phyloP scores from a whole-genome alignment of 225 moss, liverwort and hornwort genomes.

The Pseudisothecium myosuroides region DNA sequence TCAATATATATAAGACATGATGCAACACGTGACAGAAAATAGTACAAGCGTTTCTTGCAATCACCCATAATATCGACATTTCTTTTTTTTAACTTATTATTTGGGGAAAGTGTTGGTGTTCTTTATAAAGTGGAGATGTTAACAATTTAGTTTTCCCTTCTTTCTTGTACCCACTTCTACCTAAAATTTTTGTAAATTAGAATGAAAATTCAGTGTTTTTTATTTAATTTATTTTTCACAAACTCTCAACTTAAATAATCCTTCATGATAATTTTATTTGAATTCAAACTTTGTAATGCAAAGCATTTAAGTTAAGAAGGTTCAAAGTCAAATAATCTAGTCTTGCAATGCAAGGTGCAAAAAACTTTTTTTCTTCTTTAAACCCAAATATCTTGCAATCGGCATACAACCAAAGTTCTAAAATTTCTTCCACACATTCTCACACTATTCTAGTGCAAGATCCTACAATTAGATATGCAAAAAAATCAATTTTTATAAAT shows the following conservation, averaged over 20 bases:
- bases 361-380: rapidly evolving
- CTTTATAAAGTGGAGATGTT: too few species aligned
- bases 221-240: neutral
- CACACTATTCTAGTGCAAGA: rapidly evolving
- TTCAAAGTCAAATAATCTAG: neutral
- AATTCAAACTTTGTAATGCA: rapidly evolving
- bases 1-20: neutral
- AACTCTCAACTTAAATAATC: neutral
- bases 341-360: rapidly evolving
- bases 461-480: neutral
- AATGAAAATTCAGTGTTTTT: neutral
- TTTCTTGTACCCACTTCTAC: neutral
- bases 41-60: rapidly evolving
- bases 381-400: neutral
- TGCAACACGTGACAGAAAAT: neutral
- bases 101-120: too few species aligned
- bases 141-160: neutral
- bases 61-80: neutral
- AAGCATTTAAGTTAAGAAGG: neutral
- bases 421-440: neutral
- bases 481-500: neutral
- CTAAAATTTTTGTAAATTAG: neutral
- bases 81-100: neutral
- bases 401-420: rapidly evolving
- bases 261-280: neutral